These are phyloP conservation scores for Atalantia buxifolia DNA, from an alignment of 345 rosid species.

Conservation along the genomic window DNA sequence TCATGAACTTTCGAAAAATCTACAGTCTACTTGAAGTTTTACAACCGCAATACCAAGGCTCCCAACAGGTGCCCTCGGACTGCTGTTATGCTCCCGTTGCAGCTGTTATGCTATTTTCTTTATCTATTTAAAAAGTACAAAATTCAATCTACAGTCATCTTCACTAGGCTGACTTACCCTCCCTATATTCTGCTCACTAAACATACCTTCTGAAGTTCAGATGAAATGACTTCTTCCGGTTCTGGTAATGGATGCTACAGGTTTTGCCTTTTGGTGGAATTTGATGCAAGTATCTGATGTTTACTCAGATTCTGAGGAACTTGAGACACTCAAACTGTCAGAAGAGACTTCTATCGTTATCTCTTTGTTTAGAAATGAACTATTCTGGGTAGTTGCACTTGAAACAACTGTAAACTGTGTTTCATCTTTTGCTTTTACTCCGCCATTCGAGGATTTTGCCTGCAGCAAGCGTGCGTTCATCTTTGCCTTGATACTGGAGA, in stretches of 20 bases:
- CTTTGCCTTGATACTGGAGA: constrained; percentile 30
- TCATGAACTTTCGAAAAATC: background rate
- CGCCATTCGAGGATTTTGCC: background rate
- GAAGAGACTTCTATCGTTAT: constrained; percentile 8
- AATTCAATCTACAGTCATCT: background rate
- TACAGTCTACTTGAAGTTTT: background rate
- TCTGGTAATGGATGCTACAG: background rate
- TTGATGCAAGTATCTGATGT: background rate
- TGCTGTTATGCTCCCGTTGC: background rate
- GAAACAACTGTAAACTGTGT: background rate
- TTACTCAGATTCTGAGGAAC: constrained; percentile 35
- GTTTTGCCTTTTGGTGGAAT: background rate
- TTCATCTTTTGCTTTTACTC: constrained; percentile 18
- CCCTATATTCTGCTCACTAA: background rate
- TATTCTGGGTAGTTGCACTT: background rate
- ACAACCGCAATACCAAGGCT: background rate
- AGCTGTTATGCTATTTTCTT: background rate
- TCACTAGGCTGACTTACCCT: background rate
- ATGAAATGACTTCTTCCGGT: background rate
- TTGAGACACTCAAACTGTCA: constrained; percentile 27
- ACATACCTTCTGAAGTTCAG: background rate
- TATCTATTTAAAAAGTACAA: background rate
- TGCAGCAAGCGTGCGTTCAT: constrained; percentile 25
- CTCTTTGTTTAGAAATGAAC: background rate
- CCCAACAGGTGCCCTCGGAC: background rate